Evolutionary conservation across 768 basidiomycete genomes (phyloP).

Genomic region (Boletus rex-veris): DNA sequence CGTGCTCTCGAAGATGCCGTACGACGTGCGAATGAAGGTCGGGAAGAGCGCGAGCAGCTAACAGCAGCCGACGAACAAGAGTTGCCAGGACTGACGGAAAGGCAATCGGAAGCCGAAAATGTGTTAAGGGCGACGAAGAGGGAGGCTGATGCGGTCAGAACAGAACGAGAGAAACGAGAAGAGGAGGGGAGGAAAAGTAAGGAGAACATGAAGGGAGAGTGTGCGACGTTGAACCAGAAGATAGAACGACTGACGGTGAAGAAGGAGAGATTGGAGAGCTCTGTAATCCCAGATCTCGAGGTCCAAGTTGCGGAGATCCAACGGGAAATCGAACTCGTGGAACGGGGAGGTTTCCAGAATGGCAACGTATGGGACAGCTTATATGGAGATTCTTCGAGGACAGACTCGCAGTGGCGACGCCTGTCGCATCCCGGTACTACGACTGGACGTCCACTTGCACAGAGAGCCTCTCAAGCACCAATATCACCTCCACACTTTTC

Average conservation of each 20-base stretch:
- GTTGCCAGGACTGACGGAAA: slow-evolving; percentile 39
- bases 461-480: slow-evolving; percentile 11
- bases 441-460: slow-evolving; percentile 23
- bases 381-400: slow-evolving; percentile 12
- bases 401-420: slow-evolving; percentile 22
- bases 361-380: slow-evolving; percentile 15
- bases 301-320: slow-evolving; percentile 58
- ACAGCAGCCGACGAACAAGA: slow-evolving; percentile 38
- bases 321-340: slow-evolving; percentile 50
- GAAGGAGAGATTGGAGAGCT: slow-evolving; percentile 62
- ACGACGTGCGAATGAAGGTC: slow-evolving; percentile 65
- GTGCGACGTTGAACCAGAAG: slow-evolving; percentile 51
- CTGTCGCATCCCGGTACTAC: slow-evolving; percentile 29
- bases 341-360: slow-evolving; percentile 25
- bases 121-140: slow-evolving; percentile 38
- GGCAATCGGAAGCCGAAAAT: slow-evolving; percentile 39
- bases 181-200: slow-evolving; percentile 50
- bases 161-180: slow-evolving; percentile 46
- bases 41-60: slow-evolving; percentile 43
- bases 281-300: slow-evolving; percentile 63
- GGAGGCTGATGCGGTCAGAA: slow-evolving; percentile 45
- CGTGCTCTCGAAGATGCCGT: slow-evolving; percentile 86
- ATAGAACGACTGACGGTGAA: slow-evolving; percentile 66
- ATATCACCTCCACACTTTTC: slow-evolving; percentile 27
- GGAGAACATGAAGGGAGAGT: slow-evolving; percentile 57